Base-by-base conservation (phyloP, 441 rosid genomes). In the Biscutella laevigata region DNA sequence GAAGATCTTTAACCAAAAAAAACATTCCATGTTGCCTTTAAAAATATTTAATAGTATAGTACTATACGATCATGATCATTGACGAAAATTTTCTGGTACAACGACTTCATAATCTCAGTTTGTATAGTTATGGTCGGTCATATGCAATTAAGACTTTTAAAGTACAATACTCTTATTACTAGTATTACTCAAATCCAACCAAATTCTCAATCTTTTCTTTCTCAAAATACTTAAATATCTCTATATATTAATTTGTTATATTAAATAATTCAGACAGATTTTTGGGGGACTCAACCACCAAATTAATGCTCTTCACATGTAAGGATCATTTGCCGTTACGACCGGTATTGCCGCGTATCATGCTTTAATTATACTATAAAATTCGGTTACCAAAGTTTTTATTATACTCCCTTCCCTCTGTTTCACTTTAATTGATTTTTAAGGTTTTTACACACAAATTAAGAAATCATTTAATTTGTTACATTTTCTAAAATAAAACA, bases 321-420 rank as follows among this genome's bases (percentile, higher is more conserved):
- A 67, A 77, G 78, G 55, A 81, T 84, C 80, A 71, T 74, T 74
- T 74, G 77, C 70, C 62, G 76, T 81, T 79, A 74, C 68, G 77
- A 63, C 66, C 58, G 75, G 79, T 79, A 72, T 68, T 55, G 69
- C 78, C 82, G 78, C 77, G 57, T 74, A 75, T 71, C 72, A 68
- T 56, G 64, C 55, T 59, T 3, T 24, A 24, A 15, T 7, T 12
- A 32, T n/a, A n/a, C n/a, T n/a, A n/a, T n/a, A 25, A 33, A 36
- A 44, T 4, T 35, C 33, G 36, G 50, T 66, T 45, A 53, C 32
- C 44, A 45, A 59, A 52, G 22, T 22, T 46, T n/a, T n/a, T n/a
- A n/a, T n/a, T n/a, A n/a, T n/a, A n/a, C n/a, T n/a, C n/a, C n/a
- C n/a, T n/a, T n/a, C n/a, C n/a, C n/a, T n/a, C n/a, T n/a, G n/a